A percentile compares a stretch with the other conserved stretches of the same genome.
phyloP scores from a whole-genome alignment of 2,329 filamentous ascomycete genomes.

The Macrophomina pseudophaseolina region DNA sequence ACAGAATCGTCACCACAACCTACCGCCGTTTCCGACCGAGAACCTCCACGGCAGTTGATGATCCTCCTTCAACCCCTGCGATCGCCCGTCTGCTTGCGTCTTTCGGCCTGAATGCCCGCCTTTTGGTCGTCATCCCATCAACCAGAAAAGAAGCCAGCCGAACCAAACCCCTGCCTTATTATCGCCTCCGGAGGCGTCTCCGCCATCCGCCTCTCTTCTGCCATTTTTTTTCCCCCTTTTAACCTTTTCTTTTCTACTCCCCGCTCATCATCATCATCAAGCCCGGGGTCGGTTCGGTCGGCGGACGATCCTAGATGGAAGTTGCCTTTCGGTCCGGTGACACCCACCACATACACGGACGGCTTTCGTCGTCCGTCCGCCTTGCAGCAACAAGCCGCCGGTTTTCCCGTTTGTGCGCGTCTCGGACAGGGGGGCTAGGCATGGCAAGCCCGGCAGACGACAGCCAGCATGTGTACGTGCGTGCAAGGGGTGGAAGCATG shows the following conservation, averaged over 20 bases:
- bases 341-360: neutral
- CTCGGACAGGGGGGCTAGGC: neutral
- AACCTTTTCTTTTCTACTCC: too few relatives aligned
- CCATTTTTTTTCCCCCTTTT: too few relatives aligned
- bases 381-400: neutral
- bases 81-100: constrained; percentile 5
- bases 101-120: neutral
- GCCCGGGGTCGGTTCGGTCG: too few relatives aligned
- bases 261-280: too few relatives aligned
- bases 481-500: neutral
- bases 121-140: too few relatives aligned
- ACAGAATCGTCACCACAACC: neutral
- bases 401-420: neutral
- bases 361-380: too few relatives aligned
- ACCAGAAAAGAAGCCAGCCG: too few relatives aligned
- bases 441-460: neutral
- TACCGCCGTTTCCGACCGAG: neutral
- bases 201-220: neutral
- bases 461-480: neutral
- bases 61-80: neutral
- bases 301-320: neutral
- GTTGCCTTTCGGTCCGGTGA: constrained; percentile 14
- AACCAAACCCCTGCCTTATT: neutral
- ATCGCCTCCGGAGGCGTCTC: neutral
- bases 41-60: neutral